Evolutionary conservation across 1,284 basidiomycete species (phyloP).

Genomic region (Cystobasidiaceae sp.): DNA sequence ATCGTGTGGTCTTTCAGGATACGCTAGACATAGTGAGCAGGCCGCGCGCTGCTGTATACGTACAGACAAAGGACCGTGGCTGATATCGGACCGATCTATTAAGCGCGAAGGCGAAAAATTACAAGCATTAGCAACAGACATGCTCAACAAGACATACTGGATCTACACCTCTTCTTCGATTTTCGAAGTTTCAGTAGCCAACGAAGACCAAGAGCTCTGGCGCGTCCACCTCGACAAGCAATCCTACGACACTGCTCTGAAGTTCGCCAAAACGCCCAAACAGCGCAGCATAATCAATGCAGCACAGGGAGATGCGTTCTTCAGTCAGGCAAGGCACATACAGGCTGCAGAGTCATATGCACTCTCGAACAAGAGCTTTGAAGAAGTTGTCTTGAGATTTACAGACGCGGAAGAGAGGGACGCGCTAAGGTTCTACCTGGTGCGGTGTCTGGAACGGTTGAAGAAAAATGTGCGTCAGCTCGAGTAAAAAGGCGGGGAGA

Average conservation of each 20-base stretch:
- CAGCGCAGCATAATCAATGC: slow-evolving; percentile 80
- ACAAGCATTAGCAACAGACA: slow-evolving; percentile 70
- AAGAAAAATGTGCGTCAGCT: slow-evolving; percentile 66
- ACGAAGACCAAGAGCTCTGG: slow-evolving; percentile 95
- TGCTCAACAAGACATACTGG: slow-evolving; percentile 87
- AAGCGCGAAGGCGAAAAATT: slow-evolving; percentile 58
- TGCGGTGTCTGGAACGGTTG: slow-evolving; percentile 76
- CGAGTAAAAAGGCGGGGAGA: background rate
- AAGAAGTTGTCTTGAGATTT: slow-evolving; percentile 87
- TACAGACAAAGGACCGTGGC: background rate
- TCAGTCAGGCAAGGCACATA: slow-evolving; percentile 74
- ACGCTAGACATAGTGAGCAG: slow-evolving; percentile 65
- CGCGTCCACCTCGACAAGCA: slow-evolving; percentile 76
- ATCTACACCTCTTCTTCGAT: slow-evolving; percentile 84
- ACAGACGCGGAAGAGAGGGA: slow-evolving; percentile 88
- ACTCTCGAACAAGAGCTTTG: slow-evolving; percentile 79
- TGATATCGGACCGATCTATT: background rate
- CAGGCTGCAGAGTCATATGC: slow-evolving; percentile 89
- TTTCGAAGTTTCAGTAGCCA: slow-evolving; percentile 79
- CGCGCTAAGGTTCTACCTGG: slow-evolving; percentile 82
- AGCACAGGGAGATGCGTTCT: slow-evolving; percentile 78
- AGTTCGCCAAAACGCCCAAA: slow-evolving; percentile 64
- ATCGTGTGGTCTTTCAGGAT: slow-evolving; percentile 79
- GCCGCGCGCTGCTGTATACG: background rate
- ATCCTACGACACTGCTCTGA: slow-evolving; percentile 69